A percentile compares a stretch with the other conserved stretches of the same genome.
Evolutionary conservation across 2,329 filamentous ascomycete genomes (phyloP).

Genomic region (Aureobasidium sp.): DNA sequence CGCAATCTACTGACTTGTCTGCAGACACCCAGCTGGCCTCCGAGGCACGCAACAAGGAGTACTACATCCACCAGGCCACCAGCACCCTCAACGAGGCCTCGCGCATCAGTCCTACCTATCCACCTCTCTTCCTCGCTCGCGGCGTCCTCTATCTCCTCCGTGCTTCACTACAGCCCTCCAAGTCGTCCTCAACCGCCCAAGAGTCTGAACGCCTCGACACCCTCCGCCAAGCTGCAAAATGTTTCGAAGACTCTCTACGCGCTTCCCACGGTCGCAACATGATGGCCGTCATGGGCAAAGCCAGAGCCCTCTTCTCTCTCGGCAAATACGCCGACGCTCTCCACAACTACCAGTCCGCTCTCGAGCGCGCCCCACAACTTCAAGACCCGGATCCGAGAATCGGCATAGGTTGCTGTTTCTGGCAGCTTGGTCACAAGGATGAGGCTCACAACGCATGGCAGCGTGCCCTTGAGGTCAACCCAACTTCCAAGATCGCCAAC

Average conservation of each 20-base stretch:
- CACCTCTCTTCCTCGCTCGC: conserved; percentile 82
- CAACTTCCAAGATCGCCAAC: conserved; percentile 81
- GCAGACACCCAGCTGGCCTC: conserved; percentile 45
- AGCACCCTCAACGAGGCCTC: conserved; percentile 91
- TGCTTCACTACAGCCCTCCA: conserved; percentile 76
- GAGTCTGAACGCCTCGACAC: conserved; percentile 67
- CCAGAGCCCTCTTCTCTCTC: conserved; percentile 77
- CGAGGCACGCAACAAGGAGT: conserved; percentile 84
- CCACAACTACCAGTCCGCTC: conserved; percentile 75
- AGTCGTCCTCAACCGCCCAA: conserved; percentile 55
- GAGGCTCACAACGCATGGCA: conserved; percentile 90
- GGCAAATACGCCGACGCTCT: conserved; percentile 80
- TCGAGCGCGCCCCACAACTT: conserved; percentile 78
- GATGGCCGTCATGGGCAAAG: conserved; percentile 85
- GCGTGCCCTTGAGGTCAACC: conserved; percentile 71
- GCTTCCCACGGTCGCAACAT: conserved; percentile 82
- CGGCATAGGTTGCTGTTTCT: conserved; percentile 93
- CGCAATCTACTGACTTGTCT: conserved; percentile 8
- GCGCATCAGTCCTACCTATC: conserved; percentile 84
- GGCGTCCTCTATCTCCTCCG: conserved; percentile 83
- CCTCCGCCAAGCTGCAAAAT: conserved; percentile 77
- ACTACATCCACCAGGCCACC: conserved; percentile 86
- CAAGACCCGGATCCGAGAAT: conserved; percentile 92
- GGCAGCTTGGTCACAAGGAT: conserved; percentile 91
- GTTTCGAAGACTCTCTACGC: conserved; percentile 88